Percentiles rank a stretch among this genome's conserved stretches.
These are phyloP conservation scores for Talaromyces albobiverticillius DNA, from an alignment of 2,329 filamentous ascomycete genomes.

Conservation along the genomic window DNA sequence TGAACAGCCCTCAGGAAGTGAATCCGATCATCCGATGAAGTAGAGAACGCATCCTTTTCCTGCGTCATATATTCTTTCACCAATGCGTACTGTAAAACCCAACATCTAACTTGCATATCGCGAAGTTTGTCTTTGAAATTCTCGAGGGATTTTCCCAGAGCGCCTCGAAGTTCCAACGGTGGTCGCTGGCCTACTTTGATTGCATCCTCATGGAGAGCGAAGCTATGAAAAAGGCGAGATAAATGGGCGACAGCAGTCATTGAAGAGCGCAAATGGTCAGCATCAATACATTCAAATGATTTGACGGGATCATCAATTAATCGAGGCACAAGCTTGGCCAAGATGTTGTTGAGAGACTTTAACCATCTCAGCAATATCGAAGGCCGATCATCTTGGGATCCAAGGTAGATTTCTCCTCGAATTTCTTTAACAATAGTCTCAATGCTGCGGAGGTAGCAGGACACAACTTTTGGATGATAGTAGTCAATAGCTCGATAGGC, in stretches of 20 bases:
- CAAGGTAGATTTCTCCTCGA: constrained; percentile 56
- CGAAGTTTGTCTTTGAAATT: constrained; percentile 67
- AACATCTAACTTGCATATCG: constrained; percentile 82
- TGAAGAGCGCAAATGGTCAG: constrained; percentile 70
- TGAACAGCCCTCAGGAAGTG: constrained; percentile 80
- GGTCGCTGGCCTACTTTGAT: constrained; percentile 72
- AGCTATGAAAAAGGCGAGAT: constrained; percentile 71
- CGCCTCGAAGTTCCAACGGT: constrained; percentile 56
- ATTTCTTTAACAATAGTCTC: constrained; percentile 75
- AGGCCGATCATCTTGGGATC: constrained; percentile 61
- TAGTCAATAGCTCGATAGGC: constrained; percentile 81
- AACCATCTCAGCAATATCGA: constrained; percentile 71
- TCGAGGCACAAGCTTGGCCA: constrained; percentile 68
- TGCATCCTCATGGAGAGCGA: constrained; percentile 79
- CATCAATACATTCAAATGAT: constrained; percentile 81
- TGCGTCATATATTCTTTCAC: constrained; percentile 72
- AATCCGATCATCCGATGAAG: constrained; percentile 68
- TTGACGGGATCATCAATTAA: constrained; percentile 61
- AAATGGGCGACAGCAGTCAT: constrained; percentile 70
- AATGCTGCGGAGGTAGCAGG: constrained; percentile 80
- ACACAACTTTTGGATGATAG: constrained; percentile 86
- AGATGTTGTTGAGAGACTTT: constrained; percentile 73
- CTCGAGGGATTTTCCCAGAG: constrained; percentile 39
- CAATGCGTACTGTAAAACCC: constrained; percentile 82
- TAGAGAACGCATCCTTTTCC: constrained; percentile 61